Conservation (phyloP, 441 rosid genomes). For the Arabidopsis hybrid region DNA sequence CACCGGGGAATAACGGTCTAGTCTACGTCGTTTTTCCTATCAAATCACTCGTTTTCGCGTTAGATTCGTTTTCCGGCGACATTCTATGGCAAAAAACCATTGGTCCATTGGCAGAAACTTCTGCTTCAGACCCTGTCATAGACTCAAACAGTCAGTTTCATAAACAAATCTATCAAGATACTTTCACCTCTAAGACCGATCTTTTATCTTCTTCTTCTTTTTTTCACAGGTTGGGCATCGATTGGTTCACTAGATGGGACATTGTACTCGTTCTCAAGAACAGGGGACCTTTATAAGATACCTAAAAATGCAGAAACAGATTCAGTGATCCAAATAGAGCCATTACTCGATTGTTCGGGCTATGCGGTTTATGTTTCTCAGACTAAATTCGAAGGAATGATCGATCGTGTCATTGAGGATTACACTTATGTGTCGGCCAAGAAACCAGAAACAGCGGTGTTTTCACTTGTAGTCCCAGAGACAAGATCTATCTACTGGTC, state of each 20-base stretch:
- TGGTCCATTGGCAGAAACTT: conserved; percentile 63
- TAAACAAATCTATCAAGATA: neutral
- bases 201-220: neutral
- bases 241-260: conserved; percentile 86
- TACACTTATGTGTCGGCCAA: conserved; percentile 60
- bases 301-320: conserved; percentile 47
- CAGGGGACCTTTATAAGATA: conserved; percentile 64
- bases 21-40: conserved; percentile 65
- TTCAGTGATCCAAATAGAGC: conserved; percentile 65
- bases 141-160: conserved; percentile 67
- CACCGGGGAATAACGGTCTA: conserved; percentile 79
- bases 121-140: conserved; percentile 56
- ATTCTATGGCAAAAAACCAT: conserved; percentile 69
- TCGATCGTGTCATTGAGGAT: conserved; percentile 47
- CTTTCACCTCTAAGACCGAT: neutral
- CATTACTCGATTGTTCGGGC: conserved; percentile 83
- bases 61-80: conserved; percentile 72
- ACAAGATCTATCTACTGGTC: conserved; percentile 79
- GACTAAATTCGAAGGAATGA: conserved; percentile 69
- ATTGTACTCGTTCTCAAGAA: conserved; percentile 76
- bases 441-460: conserved; percentile 63
- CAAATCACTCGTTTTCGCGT: conserved; percentile 63
- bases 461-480: conserved; percentile 74
- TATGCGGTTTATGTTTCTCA: conserved; percentile 69
- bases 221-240: conserved; percentile 72